A percentile compares a stretch with the other conserved stretches of the same genome.
Evolutionary conservation across 176 grass and related monocot genomes (phyloP).

Genomic region (Oryza punctata): DNA sequence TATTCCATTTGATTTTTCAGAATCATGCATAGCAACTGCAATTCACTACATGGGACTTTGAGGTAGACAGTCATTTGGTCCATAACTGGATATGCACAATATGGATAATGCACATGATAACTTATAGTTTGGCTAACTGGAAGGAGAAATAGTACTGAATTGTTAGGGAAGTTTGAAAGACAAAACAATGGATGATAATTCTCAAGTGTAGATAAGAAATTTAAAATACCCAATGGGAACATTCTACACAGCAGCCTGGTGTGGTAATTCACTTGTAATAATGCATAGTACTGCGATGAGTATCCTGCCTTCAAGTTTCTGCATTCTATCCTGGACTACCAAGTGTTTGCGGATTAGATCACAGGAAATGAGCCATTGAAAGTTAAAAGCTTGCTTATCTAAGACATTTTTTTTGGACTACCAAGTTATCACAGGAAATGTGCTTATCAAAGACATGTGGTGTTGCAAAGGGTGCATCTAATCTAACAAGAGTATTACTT

Average conservation of each 20-base stretch:
- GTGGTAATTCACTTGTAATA: background rate
- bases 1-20: background rate
- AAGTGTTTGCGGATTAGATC: background rate
- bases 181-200: background rate
- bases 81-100: background rate
- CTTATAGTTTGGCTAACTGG: background rate
- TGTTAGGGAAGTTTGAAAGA: background rate
- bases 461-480: background rate
- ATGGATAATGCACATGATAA: background rate
- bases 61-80: background rate
- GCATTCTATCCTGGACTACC: background rate
- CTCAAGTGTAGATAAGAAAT: background rate
- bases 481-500: background rate
- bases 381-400: background rate
- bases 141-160: background rate
- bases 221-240: background rate
- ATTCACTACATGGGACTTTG: background rate
- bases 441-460: background rate
- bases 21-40: background rate
- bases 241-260: background rate
- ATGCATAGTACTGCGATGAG: background rate
- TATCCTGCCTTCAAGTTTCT: background rate
- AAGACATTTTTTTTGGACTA: background rate
- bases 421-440: background rate
- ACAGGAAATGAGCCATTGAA: background rate